Evolutionary conservation across 805 yeast species (phyloP).

Genomic region (Kurtzmaniella cleridarum): DNA sequence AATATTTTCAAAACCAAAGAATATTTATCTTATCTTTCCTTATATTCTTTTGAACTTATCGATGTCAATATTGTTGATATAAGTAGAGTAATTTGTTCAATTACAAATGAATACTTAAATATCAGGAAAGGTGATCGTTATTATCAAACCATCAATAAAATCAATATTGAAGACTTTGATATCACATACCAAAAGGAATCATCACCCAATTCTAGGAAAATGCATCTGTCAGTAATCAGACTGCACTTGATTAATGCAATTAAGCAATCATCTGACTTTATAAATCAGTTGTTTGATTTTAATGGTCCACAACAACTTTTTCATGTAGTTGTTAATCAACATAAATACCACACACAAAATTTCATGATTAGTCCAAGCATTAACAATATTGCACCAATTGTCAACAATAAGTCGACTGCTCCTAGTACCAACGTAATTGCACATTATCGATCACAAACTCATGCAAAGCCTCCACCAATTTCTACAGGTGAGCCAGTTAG

Average conservation of each 20-base stretch:
- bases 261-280: constrained; percentile 22
- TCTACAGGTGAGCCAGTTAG: too few relatives aligned
- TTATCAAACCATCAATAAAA: constrained; percentile 18
- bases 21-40: constrained; percentile 43
- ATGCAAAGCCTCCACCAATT: neutral
- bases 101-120: constrained; percentile 25
- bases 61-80: constrained; percentile 25
- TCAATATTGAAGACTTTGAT: constrained; percentile 9
- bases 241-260: constrained; percentile 22
- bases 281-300: constrained; percentile 20
- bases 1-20: constrained; percentile 45
- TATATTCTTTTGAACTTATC: constrained; percentile 43
- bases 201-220: neutral
- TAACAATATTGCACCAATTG: neutral
- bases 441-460: neutral
- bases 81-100: constrained; percentile 25
- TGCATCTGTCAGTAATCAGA: constrained; percentile 11
- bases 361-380: neutral
- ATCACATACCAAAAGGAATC: constrained; percentile 9
- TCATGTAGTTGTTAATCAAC: constrained; percentile 4
- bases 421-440: neutral
- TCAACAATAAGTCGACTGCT: too few relatives aligned
- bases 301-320: constrained; percentile 26
- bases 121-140: constrained; percentile 14
- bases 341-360: constrained; percentile 1